These are phyloP conservation scores for Ceratobasidium sp. DNA, from an alignment of 1,284 basidiomycete genomes.

Conservation along the genomic window DNA sequence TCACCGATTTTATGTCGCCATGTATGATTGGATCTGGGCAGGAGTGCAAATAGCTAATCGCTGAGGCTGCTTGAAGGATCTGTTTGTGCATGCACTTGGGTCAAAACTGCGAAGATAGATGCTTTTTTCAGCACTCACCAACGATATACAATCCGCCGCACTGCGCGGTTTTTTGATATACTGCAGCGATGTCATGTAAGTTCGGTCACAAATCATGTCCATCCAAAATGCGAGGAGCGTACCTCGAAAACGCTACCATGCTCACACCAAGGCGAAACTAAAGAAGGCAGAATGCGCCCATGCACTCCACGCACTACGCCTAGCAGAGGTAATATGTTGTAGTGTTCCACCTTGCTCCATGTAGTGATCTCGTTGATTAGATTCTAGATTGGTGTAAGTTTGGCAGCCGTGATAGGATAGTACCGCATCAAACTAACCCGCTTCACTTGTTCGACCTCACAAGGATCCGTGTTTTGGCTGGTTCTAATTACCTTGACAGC, in stretches of 20 bases:
- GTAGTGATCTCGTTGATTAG: conserved; percentile 29
- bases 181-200: background rate
- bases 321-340: conserved; percentile 18
- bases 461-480: background rate
- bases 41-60: conserved; percentile 25
- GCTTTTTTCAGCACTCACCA: conserved; percentile 1
- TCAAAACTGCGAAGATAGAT: background rate
- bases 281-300: conserved; percentile 9
- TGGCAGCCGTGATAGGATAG: background rate
- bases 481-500: conserved; percentile 24
- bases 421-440: background rate
- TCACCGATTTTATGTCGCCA: conserved; percentile 39
- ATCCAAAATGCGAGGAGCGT: background rate
- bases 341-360: conserved; percentile 35
- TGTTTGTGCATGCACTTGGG: background rate
- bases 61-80: conserved; percentile 33
- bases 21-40: conserved; percentile 21
- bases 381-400: background rate
- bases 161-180: background rate
- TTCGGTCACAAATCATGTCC: background rate
- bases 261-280: conserved; percentile 39
- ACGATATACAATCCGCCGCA: conserved; percentile 29
- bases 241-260: conserved; percentile 17
- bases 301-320: conserved; percentile 4
- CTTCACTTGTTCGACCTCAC: background rate